Evolutionary conservation across 2,329 filamentous ascomycete genomes (phyloP), one percentile per base, ranked within the genome.

Genomic region (Trichoderma koningiopsis): DNA sequence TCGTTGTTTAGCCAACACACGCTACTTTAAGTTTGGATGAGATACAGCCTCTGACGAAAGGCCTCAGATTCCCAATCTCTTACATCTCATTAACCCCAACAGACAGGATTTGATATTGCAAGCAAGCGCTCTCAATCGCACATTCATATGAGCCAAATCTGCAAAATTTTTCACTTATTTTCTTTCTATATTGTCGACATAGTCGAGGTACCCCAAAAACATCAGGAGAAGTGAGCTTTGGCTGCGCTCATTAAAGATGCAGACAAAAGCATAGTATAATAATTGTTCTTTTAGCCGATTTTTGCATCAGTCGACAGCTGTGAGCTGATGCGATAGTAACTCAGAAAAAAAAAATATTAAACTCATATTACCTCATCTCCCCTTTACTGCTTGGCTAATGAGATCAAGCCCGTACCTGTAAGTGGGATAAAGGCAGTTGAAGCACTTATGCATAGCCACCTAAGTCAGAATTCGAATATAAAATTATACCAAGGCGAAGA

Each of bases 41-140:
- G 24, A 68, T 53, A 22, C 47, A 55, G 24, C 24, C 58, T 27
- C 57, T 67, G 55, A 49, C 37, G 53, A 49, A 59, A 58, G 16
- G n/a, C 24, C 22, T 59, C 40, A n/a, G 14, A 59, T 52, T 13
- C 49, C 27, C 63, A 52, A 58, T 29, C 27, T 29, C 55, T n/a
- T 16, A 11, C 40, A 37, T 67, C 63, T 59, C 55, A 58, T 58
- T 37, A 5, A 37, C 40, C 49, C 13, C 37, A 49, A 10, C 22
- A 52, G 47, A 49, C 63, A 37, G n/a, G 27, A 59, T 61, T 24
- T 68, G 43, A 55, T 68, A 53, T 55, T 68, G 65, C 65, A 53
- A 68, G 65, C 65, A 68, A 60, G 65, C 65, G 65, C 56, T 68
- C 56, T 68, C 47, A 59, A 43, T 60, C 65, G 57, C 40, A 52